Conservation (phyloP, 164 flowering plant species). For the Pachysandra terminalis region DNA sequence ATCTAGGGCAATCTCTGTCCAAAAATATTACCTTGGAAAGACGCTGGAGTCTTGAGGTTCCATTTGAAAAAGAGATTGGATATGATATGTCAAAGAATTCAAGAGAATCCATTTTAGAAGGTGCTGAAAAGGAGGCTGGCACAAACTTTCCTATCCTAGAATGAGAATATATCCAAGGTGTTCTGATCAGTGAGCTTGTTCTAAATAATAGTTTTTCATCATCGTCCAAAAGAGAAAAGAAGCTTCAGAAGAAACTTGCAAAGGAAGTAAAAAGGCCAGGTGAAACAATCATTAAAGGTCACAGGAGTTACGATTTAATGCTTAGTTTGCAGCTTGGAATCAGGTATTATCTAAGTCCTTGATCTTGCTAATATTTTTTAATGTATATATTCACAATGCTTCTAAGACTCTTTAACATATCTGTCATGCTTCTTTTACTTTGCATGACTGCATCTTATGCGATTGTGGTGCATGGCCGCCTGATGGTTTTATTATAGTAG, state of each 20-base stretch:
- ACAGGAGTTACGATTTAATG: conserved; percentile 98
- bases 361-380: background rate
- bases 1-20: conserved; percentile 50
- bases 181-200: conserved; percentile 88
- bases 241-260: conserved; percentile 64
- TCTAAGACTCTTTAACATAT: background rate
- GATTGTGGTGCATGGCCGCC: no score
- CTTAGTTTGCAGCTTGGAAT: conserved; percentile 98
- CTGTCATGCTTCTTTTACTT: background rate
- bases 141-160: conserved; percentile 67
- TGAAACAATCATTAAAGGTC: conserved; percentile 90
- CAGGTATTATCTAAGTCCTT: conserved; percentile 47
- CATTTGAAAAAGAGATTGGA: conserved; percentile 83
- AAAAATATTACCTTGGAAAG: conserved; percentile 72
- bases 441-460: background rate
- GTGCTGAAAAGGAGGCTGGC: conserved; percentile 36
- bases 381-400: background rate
- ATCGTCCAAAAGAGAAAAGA: conserved; percentile 61
- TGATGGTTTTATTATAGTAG: background rate
- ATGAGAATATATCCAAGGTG: conserved; percentile 96
- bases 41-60: conserved; percentile 94
- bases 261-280: conserved; percentile 88
- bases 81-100: conserved; percentile 43
- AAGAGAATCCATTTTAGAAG: conserved; percentile 43
- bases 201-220: conserved; percentile 51